phyloP scores from a whole-genome alignment of 169 alveolate species.

The Plasmodium knowlesi region DNA sequence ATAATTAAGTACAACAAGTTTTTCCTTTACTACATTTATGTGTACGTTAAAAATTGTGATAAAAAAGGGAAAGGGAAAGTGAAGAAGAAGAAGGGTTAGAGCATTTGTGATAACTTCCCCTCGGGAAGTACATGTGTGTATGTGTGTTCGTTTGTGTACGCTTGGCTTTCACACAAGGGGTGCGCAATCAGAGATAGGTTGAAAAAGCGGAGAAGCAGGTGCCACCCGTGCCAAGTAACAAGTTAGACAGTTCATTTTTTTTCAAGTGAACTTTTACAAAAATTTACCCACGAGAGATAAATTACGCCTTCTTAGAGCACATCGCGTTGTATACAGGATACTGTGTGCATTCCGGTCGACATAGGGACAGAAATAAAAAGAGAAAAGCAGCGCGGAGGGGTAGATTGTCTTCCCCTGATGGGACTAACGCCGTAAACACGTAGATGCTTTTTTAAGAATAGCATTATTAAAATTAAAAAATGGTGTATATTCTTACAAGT shows the following conservation, averaged over 20 bases:
- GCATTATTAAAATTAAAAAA: not conserved
- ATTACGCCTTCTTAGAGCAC: not conserved
- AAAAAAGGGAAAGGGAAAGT: constrained; percentile 14
- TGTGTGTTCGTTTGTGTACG: too few species aligned
- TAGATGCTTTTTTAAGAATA: not conserved
- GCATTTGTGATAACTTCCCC: not conserved
- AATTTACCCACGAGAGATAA: not conserved
- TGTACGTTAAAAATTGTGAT: constrained; percentile 19
- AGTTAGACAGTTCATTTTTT: not conserved
- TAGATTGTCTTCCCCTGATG: not conserved
- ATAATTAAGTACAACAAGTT: constrained; percentile 35
- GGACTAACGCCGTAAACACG: not conserved
- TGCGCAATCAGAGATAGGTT: not conserved
- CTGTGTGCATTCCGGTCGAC: not conserved
- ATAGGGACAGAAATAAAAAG: too few species aligned
- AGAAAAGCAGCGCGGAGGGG: too few species aligned
- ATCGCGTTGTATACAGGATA: not conserved
- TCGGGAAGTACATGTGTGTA: too few species aligned
- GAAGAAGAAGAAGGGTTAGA: constrained; percentile 20
- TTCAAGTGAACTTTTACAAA: not conserved
- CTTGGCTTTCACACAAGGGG: not conserved
- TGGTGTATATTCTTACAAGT: constrained; percentile 1
- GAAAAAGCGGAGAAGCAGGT: not conserved
- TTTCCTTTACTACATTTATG: constrained; percentile 18
- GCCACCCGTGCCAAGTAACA: not conserved